Evolutionary conservation across 2,329 filamentous ascomycete genomes (phyloP), one percentile per base, ranked within the genome.

Genomic region (Calonectria leucothoes): DNA sequence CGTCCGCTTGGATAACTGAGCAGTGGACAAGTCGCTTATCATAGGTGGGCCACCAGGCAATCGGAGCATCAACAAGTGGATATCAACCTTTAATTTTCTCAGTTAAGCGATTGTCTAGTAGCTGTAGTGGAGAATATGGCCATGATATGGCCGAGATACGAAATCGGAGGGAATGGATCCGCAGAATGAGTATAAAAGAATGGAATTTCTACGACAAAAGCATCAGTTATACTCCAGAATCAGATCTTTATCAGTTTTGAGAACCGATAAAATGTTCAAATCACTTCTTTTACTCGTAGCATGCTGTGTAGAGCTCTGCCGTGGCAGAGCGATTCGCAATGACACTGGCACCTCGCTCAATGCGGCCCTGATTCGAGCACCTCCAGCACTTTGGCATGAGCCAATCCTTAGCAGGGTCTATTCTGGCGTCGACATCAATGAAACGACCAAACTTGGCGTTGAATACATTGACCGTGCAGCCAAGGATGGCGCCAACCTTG

Each of bases 341-440:
- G 57, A 61, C 8, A 14, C 74, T 0, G 72, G 74, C 7, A 76
- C 75, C 27, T 71, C 67, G 4, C 48, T 69, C 11, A 69, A 57
- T 25, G 57, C 67, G 10, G 67, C 67, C 6, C 25, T 69, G 4
- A 35, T 69, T 35, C 55, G 67, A 7, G 67, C 67, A 31, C 52
- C 67, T 52, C 67, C 67, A 4, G 67, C 67, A 11, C 39, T 69
- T 27, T 69, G 67, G 67, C 27, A 48, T 8, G 55, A 69, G 57
- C 67, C 67, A 31, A 55, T 64, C 39, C 57, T 61, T 2, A 64
- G 42, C 42, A 69, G 67, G 33, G 57, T 69, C 2, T 69, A 69
- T 20, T 23, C 33, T 6, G 57, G 67, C 2, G 67, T 69, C 23
- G 67, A 69, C 31, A 69, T 69, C 14, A 39, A 69, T 12, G 57